Evolutionary conservation across 1,284 basidiomycete genomes (phyloP).

Genomic region (Ganoderma meredithae): DNA sequence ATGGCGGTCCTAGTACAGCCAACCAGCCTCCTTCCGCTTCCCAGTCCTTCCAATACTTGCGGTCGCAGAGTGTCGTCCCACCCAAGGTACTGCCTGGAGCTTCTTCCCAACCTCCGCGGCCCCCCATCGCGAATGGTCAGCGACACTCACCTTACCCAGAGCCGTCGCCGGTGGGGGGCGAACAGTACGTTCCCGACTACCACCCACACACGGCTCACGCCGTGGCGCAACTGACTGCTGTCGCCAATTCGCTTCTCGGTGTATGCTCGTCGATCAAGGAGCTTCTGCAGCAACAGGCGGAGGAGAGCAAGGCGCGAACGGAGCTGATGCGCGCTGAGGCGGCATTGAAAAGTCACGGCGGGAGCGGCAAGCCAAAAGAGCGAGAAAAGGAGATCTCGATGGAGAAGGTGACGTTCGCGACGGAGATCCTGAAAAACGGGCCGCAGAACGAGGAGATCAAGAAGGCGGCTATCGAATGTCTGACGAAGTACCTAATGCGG

Average conservation of each 20-base stretch:
- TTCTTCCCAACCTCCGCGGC: neutral
- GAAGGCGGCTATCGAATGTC: conserved; percentile 71
- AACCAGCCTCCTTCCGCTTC: conserved; percentile 1
- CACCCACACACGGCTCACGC: conserved; percentile 41
- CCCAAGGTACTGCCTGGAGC: conserved; percentile 5
- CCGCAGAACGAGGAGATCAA: conserved; percentile 62
- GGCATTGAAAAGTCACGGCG: conserved; percentile 36
- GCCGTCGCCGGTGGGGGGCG: neutral
- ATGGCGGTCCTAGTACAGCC: conserved; percentile 1
- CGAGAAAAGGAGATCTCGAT: conserved; percentile 59
- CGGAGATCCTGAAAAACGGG: conserved; percentile 63
- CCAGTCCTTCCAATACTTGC: conserved; percentile 24
- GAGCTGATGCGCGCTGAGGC: conserved; percentile 56
- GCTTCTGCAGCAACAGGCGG: conserved; percentile 66
- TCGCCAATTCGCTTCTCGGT: conserved; percentile 64
- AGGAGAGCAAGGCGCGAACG: conserved; percentile 66
- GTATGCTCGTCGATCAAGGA: conserved; percentile 66
- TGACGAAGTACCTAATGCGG: conserved; percentile 61
- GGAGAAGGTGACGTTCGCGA: conserved; percentile 68
- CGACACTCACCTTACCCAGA: conserved; percentile 11
- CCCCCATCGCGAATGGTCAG: conserved; percentile 3
- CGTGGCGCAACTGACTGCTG: conserved; percentile 52
- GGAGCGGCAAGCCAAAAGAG: conserved; percentile 17
- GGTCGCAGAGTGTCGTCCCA: conserved; percentile 15
- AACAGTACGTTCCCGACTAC: conserved; percentile 10